These are phyloP conservation scores for Leccinum solheimii DNA, from an alignment of 1,284 basidiomycete genomes.

Conservation along the genomic window DNA sequence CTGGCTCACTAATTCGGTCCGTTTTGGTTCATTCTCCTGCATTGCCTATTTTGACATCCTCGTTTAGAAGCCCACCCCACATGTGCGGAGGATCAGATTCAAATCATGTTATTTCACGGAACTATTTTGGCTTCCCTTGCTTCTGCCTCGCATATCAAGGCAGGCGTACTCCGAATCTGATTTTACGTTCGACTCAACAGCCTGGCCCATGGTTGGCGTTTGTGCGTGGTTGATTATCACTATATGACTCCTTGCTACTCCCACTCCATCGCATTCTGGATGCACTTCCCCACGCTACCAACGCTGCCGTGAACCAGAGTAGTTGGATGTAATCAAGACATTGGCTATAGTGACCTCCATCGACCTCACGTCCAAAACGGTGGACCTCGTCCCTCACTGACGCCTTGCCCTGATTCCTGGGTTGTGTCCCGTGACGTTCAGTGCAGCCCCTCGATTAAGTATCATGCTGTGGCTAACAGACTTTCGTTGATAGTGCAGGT, in stretches of 20 bases:
- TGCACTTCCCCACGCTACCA: not conserved
- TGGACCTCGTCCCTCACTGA: not conserved
- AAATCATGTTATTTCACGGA: slow-evolving; percentile 21
- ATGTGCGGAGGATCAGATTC: slow-evolving; percentile 34
- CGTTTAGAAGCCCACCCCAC: slow-evolving; percentile 25
- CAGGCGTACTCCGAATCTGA: slow-evolving; percentile 22
- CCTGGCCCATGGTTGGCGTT: slow-evolving; percentile 20
- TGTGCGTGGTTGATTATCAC: slow-evolving; percentile 25
- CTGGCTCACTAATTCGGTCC: slow-evolving; percentile 1
- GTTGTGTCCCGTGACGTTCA: slow-evolving; percentile 8
- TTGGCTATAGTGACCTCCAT: not conserved
- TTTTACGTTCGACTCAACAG: slow-evolving; percentile 19
- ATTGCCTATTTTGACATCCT: slow-evolving; percentile 21
- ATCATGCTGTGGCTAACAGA: not conserved
- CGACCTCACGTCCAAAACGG: not conserved
- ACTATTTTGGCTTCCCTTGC: slow-evolving; percentile 20
- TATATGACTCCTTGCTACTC: not conserved
- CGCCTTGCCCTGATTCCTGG: slow-evolving; percentile 21
- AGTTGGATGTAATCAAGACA: not conserved
- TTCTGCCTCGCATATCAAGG: slow-evolving; percentile 31
- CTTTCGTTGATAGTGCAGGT: not conserved
- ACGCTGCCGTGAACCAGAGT: not conserved
- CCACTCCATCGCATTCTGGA: slow-evolving; percentile 4
- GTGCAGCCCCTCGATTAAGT: slow-evolving; percentile 11
- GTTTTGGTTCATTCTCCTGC: slow-evolving; percentile 7